Evolutionary conservation across 2,329 filamentous ascomycete species (phyloP).

Genomic region (Monosporascus sp.): DNA sequence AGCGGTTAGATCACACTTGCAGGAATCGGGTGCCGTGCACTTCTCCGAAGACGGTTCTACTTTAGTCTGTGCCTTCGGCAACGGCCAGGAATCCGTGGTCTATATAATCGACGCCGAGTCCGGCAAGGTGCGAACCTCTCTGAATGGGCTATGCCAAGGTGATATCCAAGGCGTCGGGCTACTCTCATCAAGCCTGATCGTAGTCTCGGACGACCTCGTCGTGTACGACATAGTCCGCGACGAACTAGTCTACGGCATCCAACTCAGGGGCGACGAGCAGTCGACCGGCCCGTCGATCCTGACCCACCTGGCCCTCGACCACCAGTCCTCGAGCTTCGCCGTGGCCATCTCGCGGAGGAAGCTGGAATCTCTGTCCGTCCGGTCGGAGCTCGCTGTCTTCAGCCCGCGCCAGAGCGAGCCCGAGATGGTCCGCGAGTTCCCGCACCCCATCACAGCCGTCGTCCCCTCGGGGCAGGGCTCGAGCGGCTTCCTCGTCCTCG

Average conservation of each 20-base stretch:
- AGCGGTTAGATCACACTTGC: constrained; percentile 19
- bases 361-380: constrained; percentile 30
- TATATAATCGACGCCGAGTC: constrained; percentile 71
- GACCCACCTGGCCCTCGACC: constrained; percentile 67
- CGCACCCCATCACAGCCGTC: constrained; percentile 59
- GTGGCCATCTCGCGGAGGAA: constrained; percentile 42
- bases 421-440: constrained; percentile 51
- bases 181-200: constrained; percentile 67
- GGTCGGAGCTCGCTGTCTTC: constrained; percentile 61
- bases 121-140: constrained; percentile 60
- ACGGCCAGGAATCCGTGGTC: constrained; percentile 53
- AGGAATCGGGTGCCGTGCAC: constrained; percentile 58
- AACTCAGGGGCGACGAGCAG: constrained; percentile 38
- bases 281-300: constrained; percentile 35
- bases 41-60: constrained; percentile 84
- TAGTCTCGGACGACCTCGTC: constrained; percentile 65
- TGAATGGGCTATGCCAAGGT: constrained; percentile 62
- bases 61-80: constrained; percentile 62
- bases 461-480: constrained; percentile 53
- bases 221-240: constrained; percentile 85
- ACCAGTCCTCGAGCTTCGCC: constrained; percentile 58
- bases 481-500: constrained; percentile 69
- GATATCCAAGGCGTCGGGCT: constrained; percentile 64
- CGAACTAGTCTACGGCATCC: constrained; percentile 61
- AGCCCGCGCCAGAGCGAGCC: constrained; percentile 53